Percentiles rank a stretch among this genome's conserved stretches.
Conservation (phyloP, 164 flowering plant genomes). For the Paratinospora sagittata region DNA sequence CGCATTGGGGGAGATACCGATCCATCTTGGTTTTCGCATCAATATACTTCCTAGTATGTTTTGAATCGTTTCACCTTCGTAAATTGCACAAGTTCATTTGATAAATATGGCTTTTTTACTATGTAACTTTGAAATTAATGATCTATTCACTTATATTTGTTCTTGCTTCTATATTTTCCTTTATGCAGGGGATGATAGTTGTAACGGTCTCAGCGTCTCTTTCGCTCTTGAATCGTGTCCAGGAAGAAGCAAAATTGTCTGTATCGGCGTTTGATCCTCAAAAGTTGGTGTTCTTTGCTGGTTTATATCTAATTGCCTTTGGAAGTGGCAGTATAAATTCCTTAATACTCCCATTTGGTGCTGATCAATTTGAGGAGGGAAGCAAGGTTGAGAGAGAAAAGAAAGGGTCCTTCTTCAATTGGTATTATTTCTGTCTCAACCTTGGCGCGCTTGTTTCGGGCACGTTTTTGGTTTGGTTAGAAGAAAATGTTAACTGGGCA, state of each 20-base stretch:
- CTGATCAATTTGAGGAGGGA: conserved; percentile 19
- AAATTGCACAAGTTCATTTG: no score
- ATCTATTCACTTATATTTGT: not conserved
- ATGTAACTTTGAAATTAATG: not conserved
- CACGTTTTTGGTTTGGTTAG: conserved; percentile 18
- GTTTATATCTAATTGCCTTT: not conserved
- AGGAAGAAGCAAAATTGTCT: not conserved
- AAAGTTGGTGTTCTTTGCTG: not conserved
- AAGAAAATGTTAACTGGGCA: conserved; percentile 26
- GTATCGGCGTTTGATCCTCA: not conserved
- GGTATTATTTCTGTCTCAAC: conserved; percentile 16
- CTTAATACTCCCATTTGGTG: conserved; percentile 19
- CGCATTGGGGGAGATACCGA: not conserved
- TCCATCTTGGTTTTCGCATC: not conserved
- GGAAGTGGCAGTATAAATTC: conserved; percentile 23
- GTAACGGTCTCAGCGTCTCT: conserved; percentile 1
- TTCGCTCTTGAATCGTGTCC: not conserved
- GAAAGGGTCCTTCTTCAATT: conserved; percentile 18
- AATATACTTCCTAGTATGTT: not conserved
- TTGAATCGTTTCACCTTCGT: no score
- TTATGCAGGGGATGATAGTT: conserved; percentile 1
- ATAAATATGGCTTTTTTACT: no score
- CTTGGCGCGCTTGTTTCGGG: conserved; percentile 19
- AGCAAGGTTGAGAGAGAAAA: conserved; percentile 5
- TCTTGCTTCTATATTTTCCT: not conserved